Percentiles rank a stretch among this genome's conserved stretches.
Evolutionary conservation across 2,329 filamentous ascomycete species (phyloP).

Genomic region (Fusarium sp.): DNA sequence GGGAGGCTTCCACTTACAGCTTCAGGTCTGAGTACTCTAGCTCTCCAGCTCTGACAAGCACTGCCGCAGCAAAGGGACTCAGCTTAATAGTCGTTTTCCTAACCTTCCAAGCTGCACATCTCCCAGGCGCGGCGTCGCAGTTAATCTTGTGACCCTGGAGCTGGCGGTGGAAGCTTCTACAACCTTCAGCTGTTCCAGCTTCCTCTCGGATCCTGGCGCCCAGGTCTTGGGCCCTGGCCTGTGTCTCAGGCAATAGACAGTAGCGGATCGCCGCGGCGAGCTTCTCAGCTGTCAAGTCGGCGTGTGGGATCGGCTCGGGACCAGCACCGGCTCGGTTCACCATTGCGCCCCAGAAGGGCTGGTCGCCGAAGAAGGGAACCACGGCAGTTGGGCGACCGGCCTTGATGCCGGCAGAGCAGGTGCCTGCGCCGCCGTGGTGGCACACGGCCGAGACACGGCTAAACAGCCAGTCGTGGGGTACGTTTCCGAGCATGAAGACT

Average conservation of each 20-base stretch:
- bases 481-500: conserved; percentile 86
- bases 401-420: conserved; percentile 87
- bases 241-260: conserved; percentile 71
- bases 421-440: conserved; percentile 92
- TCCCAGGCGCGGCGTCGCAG: conserved; percentile 77
- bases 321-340: conserved; percentile 79
- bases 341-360: conserved; percentile 87
- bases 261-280: conserved; percentile 73
- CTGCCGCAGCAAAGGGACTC: conserved; percentile 78
- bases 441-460: conserved; percentile 83
- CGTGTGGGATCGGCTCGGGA: conserved; percentile 76
- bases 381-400: conserved; percentile 84
- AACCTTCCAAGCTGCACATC: conserved; percentile 80
- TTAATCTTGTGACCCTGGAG: conserved; percentile 67
- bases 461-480: conserved; percentile 92
- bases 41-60: conserved; percentile 72
- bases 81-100: conserved; percentile 74
- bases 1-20: conserved; percentile 62
- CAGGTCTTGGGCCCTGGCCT: conserved; percentile 66
- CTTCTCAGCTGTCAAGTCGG: conserved; percentile 73
- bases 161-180: conserved; percentile 77
- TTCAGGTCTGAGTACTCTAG: conserved; percentile 79
- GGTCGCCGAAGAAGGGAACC: conserved; percentile 89
- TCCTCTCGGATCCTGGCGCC: conserved; percentile 76
- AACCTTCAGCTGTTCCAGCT: conserved; percentile 71